Evolutionary conservation across 805 yeast genomes (phyloP).

Genomic region (Hanseniaspora hatyaiensis): DNA sequence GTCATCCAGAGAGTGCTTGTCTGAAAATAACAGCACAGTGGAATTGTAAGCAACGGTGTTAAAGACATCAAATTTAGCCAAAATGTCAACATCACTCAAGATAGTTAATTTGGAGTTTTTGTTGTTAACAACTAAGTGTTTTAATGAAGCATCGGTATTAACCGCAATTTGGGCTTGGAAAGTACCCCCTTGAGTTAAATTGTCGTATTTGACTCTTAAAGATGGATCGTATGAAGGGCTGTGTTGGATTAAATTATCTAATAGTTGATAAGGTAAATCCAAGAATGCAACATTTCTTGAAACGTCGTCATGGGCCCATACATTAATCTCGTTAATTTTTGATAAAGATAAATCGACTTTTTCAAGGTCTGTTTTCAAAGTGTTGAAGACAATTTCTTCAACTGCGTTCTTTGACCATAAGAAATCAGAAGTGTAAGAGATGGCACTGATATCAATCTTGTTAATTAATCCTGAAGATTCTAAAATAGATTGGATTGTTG

Average conservation of each 20-base stretch:
- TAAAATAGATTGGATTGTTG: constrained; percentile 17
- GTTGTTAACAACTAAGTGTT: constrained; percentile 27
- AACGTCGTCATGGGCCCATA: constrained; percentile 63
- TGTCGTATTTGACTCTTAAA: constrained; percentile 60
- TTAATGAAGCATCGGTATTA: constrained; percentile 20
- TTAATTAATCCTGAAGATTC: constrained; percentile 24
- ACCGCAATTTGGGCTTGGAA: constrained; percentile 51
- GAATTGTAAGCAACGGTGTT: constrained; percentile 30
- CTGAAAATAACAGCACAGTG: constrained; percentile 38
- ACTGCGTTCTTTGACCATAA: constrained; percentile 47
- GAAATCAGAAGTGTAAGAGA: constrained; percentile 40
- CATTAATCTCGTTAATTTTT: constrained; percentile 32
- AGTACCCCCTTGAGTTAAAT: constrained; percentile 58
- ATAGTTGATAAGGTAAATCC: constrained; percentile 7
- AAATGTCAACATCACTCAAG: constrained; percentile 48
- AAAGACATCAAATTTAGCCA: constrained; percentile 49
- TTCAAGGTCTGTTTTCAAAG: constrained; percentile 22
- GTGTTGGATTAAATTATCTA: constrained; percentile 16
- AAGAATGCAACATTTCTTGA: constrained; percentile 1
- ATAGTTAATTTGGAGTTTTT: constrained; percentile 54
- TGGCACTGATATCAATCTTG: constrained; percentile 39
- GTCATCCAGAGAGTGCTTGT: constrained; percentile 26
- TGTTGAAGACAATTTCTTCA: constrained; percentile 38
- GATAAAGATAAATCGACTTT: constrained; percentile 18
- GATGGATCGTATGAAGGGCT: constrained; percentile 28